These are phyloP conservation scores for Phoma sp. DNA, from an alignment of 2,329 filamentous ascomycete species.

Conservation along the genomic window DNA sequence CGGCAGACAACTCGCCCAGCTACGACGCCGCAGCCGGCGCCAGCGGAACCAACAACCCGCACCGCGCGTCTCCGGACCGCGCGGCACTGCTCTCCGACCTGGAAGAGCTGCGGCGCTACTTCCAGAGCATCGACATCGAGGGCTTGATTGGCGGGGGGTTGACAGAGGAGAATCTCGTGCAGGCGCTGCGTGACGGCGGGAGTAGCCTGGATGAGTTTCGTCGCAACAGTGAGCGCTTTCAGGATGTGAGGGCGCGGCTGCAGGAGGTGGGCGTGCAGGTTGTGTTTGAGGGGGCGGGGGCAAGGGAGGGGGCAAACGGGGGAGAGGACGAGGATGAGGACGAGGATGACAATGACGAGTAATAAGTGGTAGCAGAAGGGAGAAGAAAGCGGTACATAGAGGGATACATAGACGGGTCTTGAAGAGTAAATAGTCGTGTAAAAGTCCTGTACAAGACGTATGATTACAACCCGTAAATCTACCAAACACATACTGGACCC, in stretches of 20 bases:
- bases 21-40: conserved; percentile 21
- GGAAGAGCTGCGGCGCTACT: conserved; percentile 36
- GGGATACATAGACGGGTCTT: neutral
- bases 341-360: neutral
- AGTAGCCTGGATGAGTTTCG: conserved; percentile 37
- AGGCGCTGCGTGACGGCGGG: conserved; percentile 28
- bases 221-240: conserved; percentile 33
- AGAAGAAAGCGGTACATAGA: neutral
- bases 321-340: neutral
- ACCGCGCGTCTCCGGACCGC: conserved; percentile 9
- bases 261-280: conserved; percentile 36
- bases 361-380: neutral
- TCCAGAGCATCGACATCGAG: conserved; percentile 33
- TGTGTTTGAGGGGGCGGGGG: conserved; percentile 26
- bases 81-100: conserved; percentile 33
- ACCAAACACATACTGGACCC: neutral
- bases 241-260: conserved; percentile 24
- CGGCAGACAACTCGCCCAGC: conserved; percentile 54
- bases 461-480: neutral
- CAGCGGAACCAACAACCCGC: neutral
- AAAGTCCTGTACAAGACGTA: neutral
- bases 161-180: conserved; percentile 28
- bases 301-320: neutral
- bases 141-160: conserved; percentile 24
- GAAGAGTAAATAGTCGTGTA: neutral